Percentiles rank a stretch among this genome's conserved stretches.
Evolutionary conservation across 257 asterid genomes (phyloP).

Genomic region (Fraxinus anomala): DNA sequence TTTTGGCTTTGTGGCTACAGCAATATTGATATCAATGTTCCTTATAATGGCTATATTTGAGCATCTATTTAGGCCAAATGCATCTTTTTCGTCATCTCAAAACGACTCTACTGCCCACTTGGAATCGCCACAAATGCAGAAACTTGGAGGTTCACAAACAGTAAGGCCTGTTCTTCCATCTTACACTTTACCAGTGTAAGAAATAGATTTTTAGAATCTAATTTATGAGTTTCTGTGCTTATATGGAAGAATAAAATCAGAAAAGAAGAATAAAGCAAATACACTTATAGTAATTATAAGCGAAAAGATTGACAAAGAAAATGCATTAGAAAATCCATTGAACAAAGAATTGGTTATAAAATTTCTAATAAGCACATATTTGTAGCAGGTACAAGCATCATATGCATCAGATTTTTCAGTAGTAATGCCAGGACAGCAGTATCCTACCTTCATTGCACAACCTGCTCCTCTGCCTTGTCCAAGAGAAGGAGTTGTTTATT

Average conservation of each 20-base stretch:
- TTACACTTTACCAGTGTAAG: no score
- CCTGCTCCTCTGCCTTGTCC: conserved; percentile 77
- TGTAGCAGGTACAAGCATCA: conserved; percentile 46
- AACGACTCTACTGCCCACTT: neutral
- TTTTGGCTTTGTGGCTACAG: conserved; percentile 88
- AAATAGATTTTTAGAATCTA: no score
- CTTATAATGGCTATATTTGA: conserved; percentile 87
- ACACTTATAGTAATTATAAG: no score
- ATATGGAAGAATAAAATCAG: no score
- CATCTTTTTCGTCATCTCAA: conserved; percentile 12
- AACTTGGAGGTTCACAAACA: conserved; percentile 39
- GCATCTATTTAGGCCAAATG: conserved; percentile 49
- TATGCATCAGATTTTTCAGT: conserved; percentile 66
- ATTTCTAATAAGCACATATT: neutral
- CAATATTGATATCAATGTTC: conserved; percentile 77
- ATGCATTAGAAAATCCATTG: no score
- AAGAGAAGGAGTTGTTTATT: conserved; percentile 58
- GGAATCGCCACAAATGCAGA: conserved; percentile 37
- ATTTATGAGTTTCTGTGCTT: no score
- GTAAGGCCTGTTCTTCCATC: conserved; percentile 29
- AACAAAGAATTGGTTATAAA: no score
- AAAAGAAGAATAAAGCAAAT: no score
- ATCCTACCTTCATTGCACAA: conserved; percentile 81
- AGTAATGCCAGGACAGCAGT: conserved; percentile 82
- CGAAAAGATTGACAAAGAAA: no score